phyloP scores from a whole-genome alignment of 345 rosid genomes.

The Salix suchowensis region DNA sequence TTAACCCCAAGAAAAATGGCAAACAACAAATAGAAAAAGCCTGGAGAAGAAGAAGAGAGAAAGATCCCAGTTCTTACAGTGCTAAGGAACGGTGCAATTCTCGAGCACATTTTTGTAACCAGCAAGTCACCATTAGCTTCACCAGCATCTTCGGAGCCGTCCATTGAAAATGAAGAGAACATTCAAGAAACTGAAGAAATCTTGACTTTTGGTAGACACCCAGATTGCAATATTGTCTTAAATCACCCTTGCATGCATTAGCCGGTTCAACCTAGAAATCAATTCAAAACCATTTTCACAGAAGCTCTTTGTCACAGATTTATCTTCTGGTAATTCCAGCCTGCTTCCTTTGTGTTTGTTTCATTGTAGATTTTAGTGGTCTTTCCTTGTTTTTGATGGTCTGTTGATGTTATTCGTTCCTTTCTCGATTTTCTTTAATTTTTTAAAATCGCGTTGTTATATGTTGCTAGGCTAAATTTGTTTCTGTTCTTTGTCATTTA shows the following conservation, averaged over 20 bases:
- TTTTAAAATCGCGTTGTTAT: background rate
- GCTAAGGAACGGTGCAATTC: constrained; percentile 65
- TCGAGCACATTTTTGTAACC: constrained; percentile 81
- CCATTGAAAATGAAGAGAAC: constrained; percentile 8
- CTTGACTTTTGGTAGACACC: constrained; percentile 74
- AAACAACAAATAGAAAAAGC: constrained; percentile 14
- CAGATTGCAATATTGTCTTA: constrained; percentile 66
- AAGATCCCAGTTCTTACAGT: constrained; percentile 80
- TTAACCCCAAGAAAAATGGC: constrained; percentile 22
- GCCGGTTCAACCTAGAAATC: constrained; percentile 84
- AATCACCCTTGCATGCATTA: constrained; percentile 74
- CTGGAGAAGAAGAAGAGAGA: constrained; percentile 27
- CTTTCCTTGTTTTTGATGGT: background rate
- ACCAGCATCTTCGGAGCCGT: background rate
- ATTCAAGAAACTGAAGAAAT: constrained; percentile 45
- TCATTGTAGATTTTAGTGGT: background rate
- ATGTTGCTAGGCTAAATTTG: background rate
- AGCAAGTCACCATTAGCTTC: constrained; percentile 26
- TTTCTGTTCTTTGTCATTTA: background rate
- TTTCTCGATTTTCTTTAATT: background rate
- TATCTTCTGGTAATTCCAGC: constrained; percentile 56
- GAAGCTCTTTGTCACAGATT: constrained; percentile 70
- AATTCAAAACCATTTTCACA: constrained; percentile 42
- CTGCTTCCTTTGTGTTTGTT: background rate
- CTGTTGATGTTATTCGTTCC: background rate